Percentiles rank a stretch among this genome's conserved stretches.
Evolutionary conservation across 495 filamentous ascomycete species (phyloP).

Genomic region (Neurospora sp.): DNA sequence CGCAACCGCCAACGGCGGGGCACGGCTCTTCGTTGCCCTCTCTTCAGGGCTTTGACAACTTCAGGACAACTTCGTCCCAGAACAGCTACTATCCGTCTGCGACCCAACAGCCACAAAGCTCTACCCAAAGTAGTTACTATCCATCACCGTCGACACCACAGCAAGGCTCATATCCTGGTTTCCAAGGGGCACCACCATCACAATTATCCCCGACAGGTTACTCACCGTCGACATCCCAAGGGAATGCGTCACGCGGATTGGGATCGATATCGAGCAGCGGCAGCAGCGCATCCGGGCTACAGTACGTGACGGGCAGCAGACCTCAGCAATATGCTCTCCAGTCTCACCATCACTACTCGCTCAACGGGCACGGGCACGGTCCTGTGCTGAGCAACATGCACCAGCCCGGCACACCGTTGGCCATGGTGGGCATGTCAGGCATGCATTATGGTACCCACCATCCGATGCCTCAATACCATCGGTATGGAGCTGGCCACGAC

Average conservation of each 20-base stretch:
- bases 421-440: conserved; percentile 56
- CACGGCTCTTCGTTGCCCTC: conserved; percentile 1
- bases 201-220: conserved; percentile 16
- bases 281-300: not conserved
- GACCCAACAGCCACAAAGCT: conserved; percentile 8
- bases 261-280: conserved; percentile 38
- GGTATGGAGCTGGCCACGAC: conserved; percentile 16
- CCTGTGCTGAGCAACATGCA: conserved; percentile 71
- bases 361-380: conserved; percentile 34
- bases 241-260: conserved; percentile 19
- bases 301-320: not conserved
- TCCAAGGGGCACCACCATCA: conserved; percentile 32
- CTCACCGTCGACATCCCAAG: conserved; percentile 8
- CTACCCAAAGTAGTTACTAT: conserved; percentile 45
- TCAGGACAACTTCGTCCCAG: conserved; percentile 36
- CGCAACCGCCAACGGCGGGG: conserved; percentile 46
- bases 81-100: conserved; percentile 1
- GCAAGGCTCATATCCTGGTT: conserved; percentile 45
- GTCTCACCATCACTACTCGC: not conserved
- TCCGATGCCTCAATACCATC: conserved; percentile 34
- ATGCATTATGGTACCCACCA: conserved; percentile 40
- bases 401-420: conserved; percentile 60
- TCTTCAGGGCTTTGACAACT: conserved; percentile 30
- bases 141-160: conserved; percentile 57
- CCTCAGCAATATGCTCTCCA: not conserved